Base-by-base conservation (phyloP, 2,329 filamentous ascomycete genomes). In the Ophiosphaerella herpotricha region DNA sequence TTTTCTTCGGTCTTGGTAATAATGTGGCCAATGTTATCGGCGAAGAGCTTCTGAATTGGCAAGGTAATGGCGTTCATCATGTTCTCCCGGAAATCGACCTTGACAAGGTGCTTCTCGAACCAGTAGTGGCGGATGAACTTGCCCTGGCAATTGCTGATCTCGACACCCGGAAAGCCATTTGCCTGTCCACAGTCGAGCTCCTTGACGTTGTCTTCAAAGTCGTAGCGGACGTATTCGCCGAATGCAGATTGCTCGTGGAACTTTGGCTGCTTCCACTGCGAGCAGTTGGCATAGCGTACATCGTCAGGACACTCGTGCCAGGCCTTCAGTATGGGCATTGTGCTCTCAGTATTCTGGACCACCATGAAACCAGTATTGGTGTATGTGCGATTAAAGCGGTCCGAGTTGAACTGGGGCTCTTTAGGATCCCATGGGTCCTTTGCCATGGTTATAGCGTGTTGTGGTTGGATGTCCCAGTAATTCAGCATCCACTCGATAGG, bases 361-460 rank as follows among this genome's bases (percentile, higher is more conserved):
- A 82, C 68, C 63, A 82, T 80, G 71, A 82, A 82, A 14, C 80
- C 80, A 1, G 80, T 80, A 70, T 82, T 82, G 59, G 72, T 72
- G 75, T 78, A 57, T 71, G 69, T 69, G 41, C 67, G 67, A 52
- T 75, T 75, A 52, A 73, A 69, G 43, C 68, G 67, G 55, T 80
- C 77, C 9, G 68, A 72, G 64, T 79, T 78, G 52, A 54, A 65
- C 23, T 71, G 58, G 12, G 64, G 64, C 38, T 72, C 54, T n/a
- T 58, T 56, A 0, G 59, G 48, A 21, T 60, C 60, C 67, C 69
- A 69, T 3, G 77, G 77, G 37, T 80, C 78, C 39, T 74, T 66
- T 5, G 78, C 74, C 70, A 79, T 75, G 29, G 77, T 74, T 43
- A 80, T 60, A 7, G 76, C 69, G 8, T 77, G 77, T 1, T 75